phyloP scores from a whole-genome alignment of 2,329 filamentous ascomycete species.

The Boeremia lycopersici region DNA sequence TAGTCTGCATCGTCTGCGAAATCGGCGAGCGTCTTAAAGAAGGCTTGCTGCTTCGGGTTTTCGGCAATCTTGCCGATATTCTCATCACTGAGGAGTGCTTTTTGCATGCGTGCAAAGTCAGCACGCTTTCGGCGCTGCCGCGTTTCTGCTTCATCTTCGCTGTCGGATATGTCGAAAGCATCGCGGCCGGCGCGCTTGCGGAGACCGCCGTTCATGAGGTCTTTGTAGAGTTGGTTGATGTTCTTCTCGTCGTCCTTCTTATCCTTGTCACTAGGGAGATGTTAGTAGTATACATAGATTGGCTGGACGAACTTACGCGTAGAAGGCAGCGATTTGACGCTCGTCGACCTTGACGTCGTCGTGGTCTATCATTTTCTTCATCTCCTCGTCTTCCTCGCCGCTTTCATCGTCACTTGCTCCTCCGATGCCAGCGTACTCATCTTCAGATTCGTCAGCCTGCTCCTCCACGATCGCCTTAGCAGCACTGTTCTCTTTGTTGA shows the following conservation, averaged over 20 bases:
- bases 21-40: slow-evolving; percentile 88
- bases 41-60: slow-evolving; percentile 87
- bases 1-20: slow-evolving; percentile 72
- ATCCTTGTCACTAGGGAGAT: slow-evolving; percentile 71
- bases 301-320: slow-evolving; percentile 69
- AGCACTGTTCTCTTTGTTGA: slow-evolving; percentile 84
- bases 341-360: slow-evolving; percentile 78
- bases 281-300: slow-evolving; percentile 26
- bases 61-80: slow-evolving; percentile 88
- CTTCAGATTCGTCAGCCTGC: slow-evolving; percentile 95
- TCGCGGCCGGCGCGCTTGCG: slow-evolving; percentile 75
- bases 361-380: slow-evolving; percentile 88
- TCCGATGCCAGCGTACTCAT: slow-evolving; percentile 94
- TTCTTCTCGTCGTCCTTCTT: slow-evolving; percentile 82
- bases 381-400: slow-evolving; percentile 73
- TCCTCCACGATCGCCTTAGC: slow-evolving; percentile 86
- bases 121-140: slow-evolving; percentile 80
- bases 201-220: slow-evolving; percentile 87
- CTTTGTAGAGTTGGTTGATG: slow-evolving; percentile 88
- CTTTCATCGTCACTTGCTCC: slow-evolving; percentile 87
- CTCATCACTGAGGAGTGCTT: slow-evolving; percentile 85
- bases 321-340: slow-evolving; percentile 80
- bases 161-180: slow-evolving; percentile 79
- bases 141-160: slow-evolving; percentile 83
- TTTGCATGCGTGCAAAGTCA: slow-evolving; percentile 90